Percentiles rank a stretch among this genome's conserved stretches.
Conservation (phyloP, 257 asterid species). For the Plantago ovata region DNA sequence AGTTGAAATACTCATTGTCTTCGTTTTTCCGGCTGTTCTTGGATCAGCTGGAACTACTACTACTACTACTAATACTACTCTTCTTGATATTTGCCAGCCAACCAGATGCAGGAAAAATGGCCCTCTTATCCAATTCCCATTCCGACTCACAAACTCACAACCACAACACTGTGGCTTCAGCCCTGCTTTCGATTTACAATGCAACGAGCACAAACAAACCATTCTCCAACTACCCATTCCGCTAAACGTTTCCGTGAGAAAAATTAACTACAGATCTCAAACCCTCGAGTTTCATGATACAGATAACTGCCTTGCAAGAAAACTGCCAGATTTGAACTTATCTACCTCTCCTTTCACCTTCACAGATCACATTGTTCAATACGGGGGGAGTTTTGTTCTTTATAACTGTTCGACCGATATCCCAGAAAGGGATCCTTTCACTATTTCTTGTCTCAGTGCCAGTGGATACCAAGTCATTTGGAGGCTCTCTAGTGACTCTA, state of each 20-base stretch:
- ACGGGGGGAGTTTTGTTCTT: conserved; percentile 1
- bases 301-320: conserved; percentile 8
- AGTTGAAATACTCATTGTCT: too few species aligned
- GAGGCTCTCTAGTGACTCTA: too few species aligned
- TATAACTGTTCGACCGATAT: conserved; percentile 30
- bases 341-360: conserved; percentile 20
- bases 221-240: conserved; percentile 23
- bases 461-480: conserved; percentile 17
- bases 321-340: conserved; percentile 13
- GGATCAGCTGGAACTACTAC: background rate
- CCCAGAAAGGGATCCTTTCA: background rate
- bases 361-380: background rate
- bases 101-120: conserved; percentile 34
- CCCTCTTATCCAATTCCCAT: conserved; percentile 41
- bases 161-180: conserved; percentile 27
- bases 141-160: conserved; percentile 31
- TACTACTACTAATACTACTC: background rate
- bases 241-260: conserved; percentile 18
- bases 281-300: background rate
- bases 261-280: conserved; percentile 14
- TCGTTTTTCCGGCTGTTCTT: too few species aligned
- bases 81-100: conserved; percentile 28
- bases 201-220: conserved; percentile 22
- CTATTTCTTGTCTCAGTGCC: conserved; percentile 32
- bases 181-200: conserved; percentile 35